Evolutionary conservation across 495 filamentous ascomycete species (phyloP), one percentile per base, ranked within the genome.

Genomic region (Penicillium pulvis): DNA sequence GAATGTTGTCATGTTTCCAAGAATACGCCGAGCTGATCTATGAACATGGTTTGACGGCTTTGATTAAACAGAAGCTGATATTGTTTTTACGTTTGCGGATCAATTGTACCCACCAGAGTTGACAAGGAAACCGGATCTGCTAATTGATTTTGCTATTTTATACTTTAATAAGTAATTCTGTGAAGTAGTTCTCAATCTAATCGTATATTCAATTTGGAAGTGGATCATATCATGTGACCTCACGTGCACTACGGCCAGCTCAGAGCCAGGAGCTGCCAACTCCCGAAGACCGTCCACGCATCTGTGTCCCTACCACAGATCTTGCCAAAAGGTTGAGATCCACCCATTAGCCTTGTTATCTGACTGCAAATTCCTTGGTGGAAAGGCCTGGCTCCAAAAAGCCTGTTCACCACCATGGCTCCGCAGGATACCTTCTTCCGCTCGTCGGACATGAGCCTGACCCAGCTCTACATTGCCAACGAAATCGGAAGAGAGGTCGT

Each of bases 381-480:
- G 60, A 63, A 66, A 67, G 60, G 58, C 53, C 43, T 61, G 71
- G 67, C 69, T 71, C 26, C 42, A 52, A 56, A 65, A 48, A 70
- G 70, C 60, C 63, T 46, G 45, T 57, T 49, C 33, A 31, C 64
- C 48, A 62, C 65, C 75, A 80, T 80, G 78, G 76, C 75, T 75
- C 74, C 75, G 44, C 82, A 89, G 78, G 92, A 98, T 76, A 96
- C 91, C 76, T 88, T 97, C 81, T 97, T 99, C 89, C 94, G 95
- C 81, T 98, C 95, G 71, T 88, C 92, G 89, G 93, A 98, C 77
- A 99, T 99, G 94, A 96, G 92, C 83, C 87, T 99, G 85, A 95
- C 95, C 71, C 94, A 98, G 84, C 88, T 99, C 65, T 99, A 97
- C 78, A 92, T 98, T 67, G 90, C 94, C 61, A 97, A 96, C 66